Evolutionary conservation across 306 rosid genomes (phyloP).

Genomic region (Acmispon strigosus): DNA sequence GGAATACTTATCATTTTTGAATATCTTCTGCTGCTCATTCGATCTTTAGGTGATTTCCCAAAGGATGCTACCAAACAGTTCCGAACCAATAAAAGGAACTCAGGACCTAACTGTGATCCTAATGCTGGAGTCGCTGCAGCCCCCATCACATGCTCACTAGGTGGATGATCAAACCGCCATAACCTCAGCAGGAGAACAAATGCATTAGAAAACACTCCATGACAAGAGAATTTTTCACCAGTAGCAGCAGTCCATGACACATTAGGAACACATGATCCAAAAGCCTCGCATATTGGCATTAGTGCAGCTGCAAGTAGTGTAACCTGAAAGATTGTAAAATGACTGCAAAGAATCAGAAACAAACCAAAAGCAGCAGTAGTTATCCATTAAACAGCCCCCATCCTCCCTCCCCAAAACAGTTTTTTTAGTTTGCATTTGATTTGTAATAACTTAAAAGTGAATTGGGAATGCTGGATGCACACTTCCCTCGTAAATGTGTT

Average conservation of each 20-base stretch:
- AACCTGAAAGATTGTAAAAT: slow-evolving; percentile 43
- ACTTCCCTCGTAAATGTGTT: neutral
- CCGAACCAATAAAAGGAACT: slow-evolving; percentile 71
- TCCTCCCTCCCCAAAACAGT: neutral
- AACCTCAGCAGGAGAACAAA: slow-evolving; percentile 83
- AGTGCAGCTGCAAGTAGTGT: slow-evolving; percentile 88
- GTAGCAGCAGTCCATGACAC: slow-evolving; percentile 55
- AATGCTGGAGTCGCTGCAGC: slow-evolving; percentile 71
- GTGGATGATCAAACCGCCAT: slow-evolving; percentile 87
- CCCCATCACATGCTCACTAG: slow-evolving; percentile 86
- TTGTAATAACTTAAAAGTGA: neutral
- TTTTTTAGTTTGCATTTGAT: neutral
- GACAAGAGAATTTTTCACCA: slow-evolving; percentile 79
- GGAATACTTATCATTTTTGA: slow-evolving; percentile 59
- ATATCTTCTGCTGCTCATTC: slow-evolving; percentile 50
- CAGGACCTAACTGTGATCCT: slow-evolving; percentile 88
- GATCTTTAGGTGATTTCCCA: slow-evolving; percentile 50
- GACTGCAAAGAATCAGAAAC: slow-evolving; percentile 14
- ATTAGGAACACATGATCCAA: slow-evolving; percentile 82
- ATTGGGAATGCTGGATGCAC: neutral
- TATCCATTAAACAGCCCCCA: neutral
- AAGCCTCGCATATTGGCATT: slow-evolving; percentile 97
- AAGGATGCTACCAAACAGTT: slow-evolving; percentile 58
- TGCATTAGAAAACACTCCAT: slow-evolving; percentile 90
- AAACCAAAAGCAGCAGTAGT: neutral